These are phyloP conservation scores for Saxispiralis lemnorum DNA, from an alignment of 495 filamentous ascomycete genomes.

Conservation along the genomic window DNA sequence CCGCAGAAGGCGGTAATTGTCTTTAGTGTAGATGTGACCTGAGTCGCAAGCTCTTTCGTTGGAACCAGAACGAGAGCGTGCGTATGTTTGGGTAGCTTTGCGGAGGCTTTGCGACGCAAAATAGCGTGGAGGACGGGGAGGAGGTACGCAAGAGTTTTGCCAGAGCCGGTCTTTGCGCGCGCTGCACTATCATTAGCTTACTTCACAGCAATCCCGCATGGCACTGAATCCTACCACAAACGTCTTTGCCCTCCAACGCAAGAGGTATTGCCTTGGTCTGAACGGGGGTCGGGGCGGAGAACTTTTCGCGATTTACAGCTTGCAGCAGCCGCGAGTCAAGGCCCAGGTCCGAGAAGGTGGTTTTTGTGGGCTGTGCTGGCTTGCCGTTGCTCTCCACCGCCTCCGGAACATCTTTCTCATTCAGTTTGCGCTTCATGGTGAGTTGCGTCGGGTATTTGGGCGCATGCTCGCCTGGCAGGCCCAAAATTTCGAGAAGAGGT, in stretches of 20 bases:
- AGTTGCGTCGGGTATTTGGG: neutral
- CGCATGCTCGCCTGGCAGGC: neutral
- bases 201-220: conserved; percentile 16
- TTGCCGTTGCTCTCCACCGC: conserved; percentile 14
- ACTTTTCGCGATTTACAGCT: conserved; percentile 68
- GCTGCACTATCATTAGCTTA: conserved; percentile 21
- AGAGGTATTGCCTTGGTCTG: conserved; percentile 79
- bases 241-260: conserved; percentile 76
- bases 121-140: conserved; percentile 71
- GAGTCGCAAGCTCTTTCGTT: conserved; percentile 80
- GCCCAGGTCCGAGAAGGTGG: conserved; percentile 39
- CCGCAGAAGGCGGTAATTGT: conserved; percentile 64
- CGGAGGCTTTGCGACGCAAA: conserved; percentile 44
- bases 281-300: conserved; percentile 65
- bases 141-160: conserved; percentile 96
- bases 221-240: conserved; percentile 39
- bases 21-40: conserved; percentile 59
- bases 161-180: conserved; percentile 80
- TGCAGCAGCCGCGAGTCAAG: conserved; percentile 76
- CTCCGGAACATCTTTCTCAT: conserved; percentile 40
- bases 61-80: conserved; percentile 78
- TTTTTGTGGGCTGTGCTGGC: neutral
- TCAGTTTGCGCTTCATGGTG: conserved; percentile 49
- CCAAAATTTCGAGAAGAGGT: neutral
- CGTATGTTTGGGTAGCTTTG: conserved; percentile 19